Evolutionary conservation across 106 monocot species (phyloP), one percentile per base, ranked within the genome.

Genomic region (Acorus calamus): DNA sequence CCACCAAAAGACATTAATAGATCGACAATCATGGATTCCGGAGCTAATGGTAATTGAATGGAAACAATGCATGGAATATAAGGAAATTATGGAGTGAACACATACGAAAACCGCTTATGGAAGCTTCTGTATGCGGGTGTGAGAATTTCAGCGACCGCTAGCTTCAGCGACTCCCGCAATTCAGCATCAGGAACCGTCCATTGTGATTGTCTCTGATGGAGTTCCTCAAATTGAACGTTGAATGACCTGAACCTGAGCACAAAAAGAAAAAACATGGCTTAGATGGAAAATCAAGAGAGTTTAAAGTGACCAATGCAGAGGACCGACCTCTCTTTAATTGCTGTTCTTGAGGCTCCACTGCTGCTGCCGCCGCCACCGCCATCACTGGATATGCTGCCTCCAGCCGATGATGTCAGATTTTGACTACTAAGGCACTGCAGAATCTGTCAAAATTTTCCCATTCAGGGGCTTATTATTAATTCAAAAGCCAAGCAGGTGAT

Each of bases 121-220:
- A 91, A 91, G 70, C 78, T 78, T 62, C 90, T 72, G 61, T 91
- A 91, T 3, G 90, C 90, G 49, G 90, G 86, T 46, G 86, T 62
- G 10, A 91, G 80, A 59, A 91, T 68, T 68, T 91, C 90, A 50
- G 86, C 90, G 56, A 91, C 80, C 51, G 90, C 80, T 47, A 91
- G 90, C 63, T 78, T 77, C 65, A 91, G 66, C 66, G 86, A 86
- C 42, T 91, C 90, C 2, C 86, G 80, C 67, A 91, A 70, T 66
- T 91, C 90, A 46, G 69, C 83, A 76, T 91, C 90, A 63, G 86
- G 90, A 8, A 91, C 86, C 0, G 80, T 76, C 90, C 90, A 86
- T 55, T 83, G 83, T 14, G 86, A 80, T 49, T 91, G 86, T 55
- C 78, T 77, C 61, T 86, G 83, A 68, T 80, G 74, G 28, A 91